These are phyloP conservation scores for Insectozyma bohioensis DNA, from an alignment of 1,139 yeast species.

Conservation along the genomic window DNA sequence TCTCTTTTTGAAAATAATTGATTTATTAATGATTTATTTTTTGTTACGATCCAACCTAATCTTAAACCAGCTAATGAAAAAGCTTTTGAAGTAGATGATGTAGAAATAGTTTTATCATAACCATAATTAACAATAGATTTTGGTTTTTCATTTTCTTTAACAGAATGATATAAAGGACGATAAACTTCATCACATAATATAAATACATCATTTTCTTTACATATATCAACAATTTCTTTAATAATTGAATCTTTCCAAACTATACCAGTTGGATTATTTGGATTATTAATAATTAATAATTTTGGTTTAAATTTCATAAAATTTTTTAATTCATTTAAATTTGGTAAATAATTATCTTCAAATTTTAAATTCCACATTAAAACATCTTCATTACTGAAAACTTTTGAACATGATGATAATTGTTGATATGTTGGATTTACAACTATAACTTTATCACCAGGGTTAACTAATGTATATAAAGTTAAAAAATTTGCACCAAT, in stretches of 20 bases:
- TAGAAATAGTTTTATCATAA: constrained; percentile 45
- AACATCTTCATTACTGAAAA: constrained; percentile 45
- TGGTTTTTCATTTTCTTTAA: constrained; percentile 15
- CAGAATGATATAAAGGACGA: constrained; percentile 51
- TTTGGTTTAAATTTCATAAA: constrained; percentile 39
- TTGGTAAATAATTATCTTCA: constrained; percentile 37
- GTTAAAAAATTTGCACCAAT: constrained; percentile 56
- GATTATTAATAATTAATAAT: constrained; percentile 50
- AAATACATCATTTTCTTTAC: constrained; percentile 32
- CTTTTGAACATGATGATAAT: constrained; percentile 47
- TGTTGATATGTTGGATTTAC: constrained; percentile 57
- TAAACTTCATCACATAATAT: constrained; percentile 57
- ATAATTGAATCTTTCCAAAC: constrained; percentile 39
- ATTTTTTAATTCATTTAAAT: constrained; percentile 28
- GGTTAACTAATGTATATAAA: constrained; percentile 46
- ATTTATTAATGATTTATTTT: constrained; percentile 27
- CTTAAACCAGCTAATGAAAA: constrained; percentile 57
- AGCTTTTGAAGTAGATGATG: constrained; percentile 56
- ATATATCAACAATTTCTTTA: constrained; percentile 37
- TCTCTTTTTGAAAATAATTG: constrained; percentile 46
- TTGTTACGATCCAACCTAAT: constrained; percentile 52
- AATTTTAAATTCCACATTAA: constrained; percentile 31
- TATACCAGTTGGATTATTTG: constrained; percentile 57
- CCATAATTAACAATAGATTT: constrained; percentile 43
- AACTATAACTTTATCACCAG: constrained; percentile 50